Evolutionary conservation across 2,329 filamentous ascomycete species (phyloP).

Genomic region (Alternaria solani): DNA sequence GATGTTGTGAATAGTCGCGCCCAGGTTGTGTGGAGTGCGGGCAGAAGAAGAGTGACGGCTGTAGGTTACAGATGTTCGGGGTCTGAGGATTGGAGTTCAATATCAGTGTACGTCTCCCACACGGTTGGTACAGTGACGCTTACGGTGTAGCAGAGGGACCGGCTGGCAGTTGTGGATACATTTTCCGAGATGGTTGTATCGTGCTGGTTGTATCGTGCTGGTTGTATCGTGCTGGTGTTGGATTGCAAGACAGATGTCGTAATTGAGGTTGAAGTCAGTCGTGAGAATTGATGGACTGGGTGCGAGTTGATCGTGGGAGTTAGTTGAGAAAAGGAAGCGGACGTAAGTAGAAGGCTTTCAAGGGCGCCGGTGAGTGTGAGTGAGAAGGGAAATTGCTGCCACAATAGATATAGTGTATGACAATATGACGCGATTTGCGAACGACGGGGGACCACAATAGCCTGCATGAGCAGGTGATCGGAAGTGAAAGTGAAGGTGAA

Average conservation of each 20-base stretch:
- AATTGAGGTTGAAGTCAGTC: neutral
- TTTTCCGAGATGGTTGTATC: neutral
- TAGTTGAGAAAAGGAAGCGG: neutral
- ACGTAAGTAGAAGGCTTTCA: neutral
- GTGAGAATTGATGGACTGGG: neutral
- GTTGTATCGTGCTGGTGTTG: neutral
- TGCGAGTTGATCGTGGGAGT: neutral
- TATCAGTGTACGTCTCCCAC: neutral
- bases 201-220: neutral
- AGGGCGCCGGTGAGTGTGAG: neutral
- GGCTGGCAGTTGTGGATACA: neutral
- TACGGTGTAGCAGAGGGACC: neutral
- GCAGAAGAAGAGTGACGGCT: neutral
- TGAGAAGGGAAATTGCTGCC: neutral
- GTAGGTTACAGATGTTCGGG: constrained; percentile 1
- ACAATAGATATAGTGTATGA: neutral
- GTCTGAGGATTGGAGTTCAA: neutral
- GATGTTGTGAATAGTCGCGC: neutral
- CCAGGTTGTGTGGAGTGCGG: no score
- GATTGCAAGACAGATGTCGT: neutral
- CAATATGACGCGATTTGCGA: neutral
- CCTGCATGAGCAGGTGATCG: neutral
- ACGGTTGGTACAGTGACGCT: neutral
- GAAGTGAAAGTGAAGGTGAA: constrained; percentile 10
- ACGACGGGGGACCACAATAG: neutral